Percentiles rank a stretch among this genome's conserved stretches.
These are phyloP conservation scores for Hura crepitans DNA, from an alignment of 441 rosid genomes.

Conservation along the genomic window DNA sequence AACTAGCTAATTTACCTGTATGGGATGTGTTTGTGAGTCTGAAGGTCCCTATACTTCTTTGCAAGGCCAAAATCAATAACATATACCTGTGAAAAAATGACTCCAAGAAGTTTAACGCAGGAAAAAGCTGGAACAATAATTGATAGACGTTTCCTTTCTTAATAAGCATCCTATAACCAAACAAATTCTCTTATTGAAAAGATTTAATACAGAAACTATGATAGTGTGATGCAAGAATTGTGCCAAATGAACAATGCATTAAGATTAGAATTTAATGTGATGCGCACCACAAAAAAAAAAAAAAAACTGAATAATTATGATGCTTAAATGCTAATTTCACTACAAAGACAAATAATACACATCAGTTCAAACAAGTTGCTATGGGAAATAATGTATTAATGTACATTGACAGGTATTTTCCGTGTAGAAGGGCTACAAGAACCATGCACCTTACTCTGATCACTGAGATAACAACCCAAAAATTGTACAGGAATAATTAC, in stretches of 20 bases:
- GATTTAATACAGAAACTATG: neutral
- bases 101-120: neutral
- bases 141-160: neutral
- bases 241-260: neutral
- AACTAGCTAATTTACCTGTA: constrained; percentile 51
- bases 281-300: neutral
- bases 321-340: neutral
- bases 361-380: neutral
- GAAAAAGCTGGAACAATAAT: neutral
- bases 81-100: constrained; percentile 53
- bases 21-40: constrained; percentile 95
- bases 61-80: constrained; percentile 95
- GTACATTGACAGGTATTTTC: too few species aligned
- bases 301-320: neutral
- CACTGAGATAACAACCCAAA: neutral
- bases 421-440: neutral
- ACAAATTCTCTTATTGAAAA: neutral
- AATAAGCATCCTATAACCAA: constrained; percentile 1
- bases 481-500: constrained; percentile 29
- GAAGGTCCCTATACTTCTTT: constrained; percentile 96
- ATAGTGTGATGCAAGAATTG: neutral
- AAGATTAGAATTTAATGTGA: neutral
- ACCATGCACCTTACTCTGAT: neutral
- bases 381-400: too few species aligned
- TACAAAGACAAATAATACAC: neutral